Conservation (phyloP, 768 basidiomycete genomes). For the Mycena floridula region DNA sequence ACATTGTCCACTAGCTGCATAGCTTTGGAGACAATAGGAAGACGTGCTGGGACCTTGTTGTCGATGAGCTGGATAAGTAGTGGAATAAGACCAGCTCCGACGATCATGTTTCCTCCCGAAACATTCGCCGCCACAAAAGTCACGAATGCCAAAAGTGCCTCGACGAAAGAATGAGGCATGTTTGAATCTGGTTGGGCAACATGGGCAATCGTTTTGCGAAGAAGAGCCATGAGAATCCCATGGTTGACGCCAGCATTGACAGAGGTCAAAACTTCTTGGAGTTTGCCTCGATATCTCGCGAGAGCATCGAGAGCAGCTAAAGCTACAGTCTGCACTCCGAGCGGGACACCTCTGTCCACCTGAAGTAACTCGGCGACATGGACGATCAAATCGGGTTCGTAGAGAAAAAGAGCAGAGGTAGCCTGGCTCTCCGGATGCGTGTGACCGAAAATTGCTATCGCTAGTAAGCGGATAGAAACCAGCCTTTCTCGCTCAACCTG, state of each 20-base stretch:
- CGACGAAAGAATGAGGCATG: conserved; percentile 70
- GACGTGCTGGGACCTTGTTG: conserved; percentile 60
- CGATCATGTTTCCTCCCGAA: conserved; percentile 87
- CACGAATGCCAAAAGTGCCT: conserved; percentile 81
- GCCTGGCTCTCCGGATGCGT: conserved; percentile 78
- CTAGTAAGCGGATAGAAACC: conserved; percentile 72
- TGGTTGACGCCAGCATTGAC: conserved; percentile 96
- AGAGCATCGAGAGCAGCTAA: conserved; percentile 89
- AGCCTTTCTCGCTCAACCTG: conserved; percentile 67
- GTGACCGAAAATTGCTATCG: conserved; percentile 89
- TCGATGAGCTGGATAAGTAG: conserved; percentile 86
- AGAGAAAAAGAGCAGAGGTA: conserved; percentile 79
- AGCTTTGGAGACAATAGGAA: conserved; percentile 79
- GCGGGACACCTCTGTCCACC: conserved; percentile 65
- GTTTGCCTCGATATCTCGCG: conserved; percentile 74
- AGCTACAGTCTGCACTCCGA: conserved; percentile 75
- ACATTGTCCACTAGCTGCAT: conserved; percentile 92
- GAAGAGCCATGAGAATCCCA: conserved; percentile 84
- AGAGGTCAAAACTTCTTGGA: conserved; percentile 82
- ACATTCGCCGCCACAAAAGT: conserved; percentile 83
- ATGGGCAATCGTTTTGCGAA: conserved; percentile 76
- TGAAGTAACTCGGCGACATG: conserved; percentile 89
- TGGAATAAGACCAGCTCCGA: conserved; percentile 88
- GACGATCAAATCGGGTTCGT: conserved; percentile 87
- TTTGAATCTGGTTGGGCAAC: conserved; percentile 60